A percentile compares a stretch with the other conserved stretches of the same genome.
phyloP scores from a whole-genome alignment of 768 basidiomycete genomes.

The Trametes maxima region DNA sequence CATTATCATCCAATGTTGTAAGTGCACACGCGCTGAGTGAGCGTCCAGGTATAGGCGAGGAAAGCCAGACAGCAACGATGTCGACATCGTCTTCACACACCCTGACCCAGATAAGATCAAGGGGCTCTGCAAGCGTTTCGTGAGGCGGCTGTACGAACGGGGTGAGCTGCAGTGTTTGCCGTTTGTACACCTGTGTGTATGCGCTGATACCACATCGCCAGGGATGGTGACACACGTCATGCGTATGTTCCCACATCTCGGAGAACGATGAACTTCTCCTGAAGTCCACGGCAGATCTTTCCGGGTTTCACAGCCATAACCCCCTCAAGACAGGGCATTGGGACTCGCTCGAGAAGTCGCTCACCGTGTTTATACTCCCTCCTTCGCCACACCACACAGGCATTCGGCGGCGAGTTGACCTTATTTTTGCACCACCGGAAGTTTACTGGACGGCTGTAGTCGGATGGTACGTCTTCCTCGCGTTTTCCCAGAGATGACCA shows the following conservation, averaged over 20 bases:
- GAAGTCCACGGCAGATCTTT: constrained; percentile 48
- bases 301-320: constrained; percentile 59
- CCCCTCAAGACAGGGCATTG: constrained; percentile 60
- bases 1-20: neutral
- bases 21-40: neutral
- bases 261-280: neutral
- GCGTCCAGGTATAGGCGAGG: constrained; percentile 76
- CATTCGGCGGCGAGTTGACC: constrained; percentile 72
- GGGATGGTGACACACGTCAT: constrained; percentile 83
- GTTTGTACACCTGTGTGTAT: neutral
- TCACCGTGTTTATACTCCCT: constrained; percentile 78
- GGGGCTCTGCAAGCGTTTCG: constrained; percentile 62
- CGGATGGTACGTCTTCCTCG: constrained; percentile 63
- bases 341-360: constrained; percentile 83
- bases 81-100: constrained; percentile 89
- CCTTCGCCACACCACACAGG: constrained; percentile 35
- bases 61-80: constrained; percentile 78
- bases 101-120: constrained; percentile 55
- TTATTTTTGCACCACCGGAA: constrained; percentile 77
- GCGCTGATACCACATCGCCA: constrained; percentile 27
- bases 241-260: constrained; percentile 52
- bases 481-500: neutral
- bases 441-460: constrained; percentile 88
- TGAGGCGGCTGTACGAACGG: constrained; percentile 54
- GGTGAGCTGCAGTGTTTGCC: constrained; percentile 42